Evolutionary conservation across 1,139 yeast species (phyloP).

Genomic region (Lodderomyces elongisporus): DNA sequence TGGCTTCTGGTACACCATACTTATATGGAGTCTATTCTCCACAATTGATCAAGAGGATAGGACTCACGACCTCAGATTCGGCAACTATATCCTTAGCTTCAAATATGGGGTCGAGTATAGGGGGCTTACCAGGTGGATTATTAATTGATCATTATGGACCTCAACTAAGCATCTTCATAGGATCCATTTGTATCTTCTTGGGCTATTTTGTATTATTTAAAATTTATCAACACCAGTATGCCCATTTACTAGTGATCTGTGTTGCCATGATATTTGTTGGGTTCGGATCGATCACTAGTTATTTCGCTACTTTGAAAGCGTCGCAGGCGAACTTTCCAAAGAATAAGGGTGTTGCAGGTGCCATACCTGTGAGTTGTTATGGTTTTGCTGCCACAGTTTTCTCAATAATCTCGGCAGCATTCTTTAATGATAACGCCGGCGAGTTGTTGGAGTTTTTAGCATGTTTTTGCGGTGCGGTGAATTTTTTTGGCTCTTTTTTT

Average conservation of each 20-base stretch:
- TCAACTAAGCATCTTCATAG: constrained; percentile 45
- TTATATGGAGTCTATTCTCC: constrained; percentile 71
- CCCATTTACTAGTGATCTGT: constrained; percentile 27
- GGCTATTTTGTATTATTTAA: constrained; percentile 34
- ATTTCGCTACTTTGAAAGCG: constrained; percentile 63
- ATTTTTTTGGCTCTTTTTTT: constrained; percentile 36
- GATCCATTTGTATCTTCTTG: constrained; percentile 45
- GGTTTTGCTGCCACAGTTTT: constrained; percentile 48
- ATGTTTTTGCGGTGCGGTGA: constrained; percentile 31
- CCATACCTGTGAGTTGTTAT: constrained; percentile 54
- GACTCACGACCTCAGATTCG: constrained; percentile 55
- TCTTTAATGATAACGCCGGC: constrained; percentile 41
- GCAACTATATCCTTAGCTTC: constrained; percentile 61
- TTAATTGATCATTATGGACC: constrained; percentile 61
- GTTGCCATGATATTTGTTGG: constrained; percentile 48
- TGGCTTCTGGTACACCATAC: constrained; percentile 66
- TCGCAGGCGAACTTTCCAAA: constrained; percentile 67
- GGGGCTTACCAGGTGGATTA: constrained; percentile 68
- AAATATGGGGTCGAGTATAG: constrained; percentile 59
- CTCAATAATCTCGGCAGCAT: constrained; percentile 40
- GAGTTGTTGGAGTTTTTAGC: constrained; percentile 35
- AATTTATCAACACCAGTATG: constrained; percentile 22
- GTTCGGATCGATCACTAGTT: constrained; percentile 60
- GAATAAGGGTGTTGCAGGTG: constrained; percentile 66
- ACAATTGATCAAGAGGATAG: constrained; percentile 53